Base-by-base conservation (phyloP, 306 rosid genomes). In the Vachellia pachyceras region DNA sequence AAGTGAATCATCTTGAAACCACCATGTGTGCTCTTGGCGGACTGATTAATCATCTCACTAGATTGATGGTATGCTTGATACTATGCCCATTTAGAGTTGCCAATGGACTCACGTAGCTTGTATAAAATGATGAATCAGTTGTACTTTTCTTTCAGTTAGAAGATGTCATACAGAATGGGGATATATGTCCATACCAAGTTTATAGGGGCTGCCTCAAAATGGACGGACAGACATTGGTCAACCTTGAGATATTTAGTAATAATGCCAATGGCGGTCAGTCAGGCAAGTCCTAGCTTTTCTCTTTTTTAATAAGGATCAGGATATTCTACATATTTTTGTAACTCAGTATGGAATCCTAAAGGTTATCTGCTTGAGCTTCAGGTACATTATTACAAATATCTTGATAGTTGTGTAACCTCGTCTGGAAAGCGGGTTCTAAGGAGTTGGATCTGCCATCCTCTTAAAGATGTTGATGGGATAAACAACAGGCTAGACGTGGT, bases 391-490 rank as follows among this genome's bases (percentile, higher is more conserved):
- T 95, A 87, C 88, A 87, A 90, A 76, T 88, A 85, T 87, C 97
- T 95, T 54, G 95, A 93, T 82, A 93, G 84, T 65, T 95, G 99
- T 69, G 70, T 91, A 75, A 93, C 99, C 65, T 84, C 97, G 77
- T 86, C 97, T 50, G 99, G 97, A 64, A 95, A 90, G 91, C 89
- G 97, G 73, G 91, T 93, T 82, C 82, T 95, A 46, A 89, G 97
- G 90, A 88, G 84, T 84, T 95, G 97, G 97, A 89, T 93, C 83
- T 95, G 99, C 85, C 97, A 90, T 87, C 99, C 97, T 0, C 87
- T 89, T 75, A 88, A 90, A 84, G 97, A 91, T 82, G 82, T 79
- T 60, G 94, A 88, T 72, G 90, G 75, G 73, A 93, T 95, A 68
- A 91, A 91, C 73, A 90, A 77, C 82, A 89, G 99, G 87, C 97